Conservation (phyloP, 2,329 filamentous ascomycete species). For the Parastagonospora nodorum region DNA sequence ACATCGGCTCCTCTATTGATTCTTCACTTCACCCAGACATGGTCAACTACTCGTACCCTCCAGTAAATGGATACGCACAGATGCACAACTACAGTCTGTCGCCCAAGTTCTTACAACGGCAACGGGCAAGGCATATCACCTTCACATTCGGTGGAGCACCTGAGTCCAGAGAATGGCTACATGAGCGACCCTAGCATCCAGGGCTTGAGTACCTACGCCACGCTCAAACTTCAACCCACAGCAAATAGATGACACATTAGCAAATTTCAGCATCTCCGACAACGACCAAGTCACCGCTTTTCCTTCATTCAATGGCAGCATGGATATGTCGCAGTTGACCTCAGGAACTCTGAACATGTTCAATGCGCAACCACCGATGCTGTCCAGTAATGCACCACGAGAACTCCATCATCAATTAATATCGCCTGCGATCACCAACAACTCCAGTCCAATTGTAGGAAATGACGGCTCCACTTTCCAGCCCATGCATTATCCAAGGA, state of each 20-base stretch:
- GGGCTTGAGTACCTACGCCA: slow-evolving; percentile 39
- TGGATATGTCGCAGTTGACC: slow-evolving; percentile 37
- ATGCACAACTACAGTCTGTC: slow-evolving; percentile 36
- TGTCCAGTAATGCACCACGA: slow-evolving; percentile 25
- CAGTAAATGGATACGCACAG: slow-evolving; percentile 31
- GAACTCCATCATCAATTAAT: slow-evolving; percentile 39
- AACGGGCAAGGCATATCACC: slow-evolving; percentile 43
- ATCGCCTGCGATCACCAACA: slow-evolving; percentile 43
- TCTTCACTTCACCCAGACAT: slow-evolving; percentile 42
- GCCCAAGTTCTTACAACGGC: slow-evolving; percentile 33
- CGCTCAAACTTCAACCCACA: slow-evolving; percentile 38
- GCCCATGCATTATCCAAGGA: slow-evolving; percentile 22
- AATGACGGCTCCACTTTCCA: slow-evolving; percentile 31
- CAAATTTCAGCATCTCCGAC: slow-evolving; percentile 35
- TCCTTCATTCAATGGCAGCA: slow-evolving; percentile 26
- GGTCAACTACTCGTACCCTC: slow-evolving; percentile 37
- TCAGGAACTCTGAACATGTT: slow-evolving; percentile 34
- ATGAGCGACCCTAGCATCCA: slow-evolving; percentile 40
- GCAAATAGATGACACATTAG: slow-evolving; percentile 37
- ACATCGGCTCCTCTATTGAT: slow-evolving; percentile 42
- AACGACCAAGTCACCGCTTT: slow-evolving; percentile 25
- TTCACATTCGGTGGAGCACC: slow-evolving; percentile 45
- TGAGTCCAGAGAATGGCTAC: slow-evolving; percentile 44
- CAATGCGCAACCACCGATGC: slow-evolving; percentile 33
- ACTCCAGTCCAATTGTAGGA: slow-evolving; percentile 43